Conservation (phyloP, 768 basidiomycete genomes). For the Multifurca ochricompacta region DNA sequence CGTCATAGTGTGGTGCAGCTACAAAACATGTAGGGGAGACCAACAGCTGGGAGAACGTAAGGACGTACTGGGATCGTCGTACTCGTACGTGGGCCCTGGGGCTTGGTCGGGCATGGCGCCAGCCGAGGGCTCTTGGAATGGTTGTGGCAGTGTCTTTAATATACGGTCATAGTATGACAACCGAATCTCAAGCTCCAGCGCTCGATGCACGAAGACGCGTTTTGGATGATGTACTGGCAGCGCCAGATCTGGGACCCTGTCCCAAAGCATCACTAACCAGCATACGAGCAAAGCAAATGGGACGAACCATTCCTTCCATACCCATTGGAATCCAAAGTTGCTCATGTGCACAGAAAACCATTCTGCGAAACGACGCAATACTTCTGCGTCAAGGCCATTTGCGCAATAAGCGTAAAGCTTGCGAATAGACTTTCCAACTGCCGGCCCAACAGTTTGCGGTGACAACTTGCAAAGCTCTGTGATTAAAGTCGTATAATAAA, state of each 20-base stretch:
- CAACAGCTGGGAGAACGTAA: background rate
- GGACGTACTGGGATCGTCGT: constrained; percentile 65
- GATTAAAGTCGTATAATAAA: constrained; percentile 84
- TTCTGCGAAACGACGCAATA: constrained; percentile 75
- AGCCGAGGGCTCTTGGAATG: constrained; percentile 62
- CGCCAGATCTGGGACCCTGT: constrained; percentile 79
- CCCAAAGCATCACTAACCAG: constrained; percentile 3
- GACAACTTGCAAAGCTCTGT: constrained; percentile 94
- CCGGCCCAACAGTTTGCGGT: constrained; percentile 87
- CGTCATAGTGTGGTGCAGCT: constrained; percentile 77
- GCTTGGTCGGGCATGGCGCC: constrained; percentile 59
- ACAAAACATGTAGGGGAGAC: background rate
- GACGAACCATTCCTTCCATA: constrained; percentile 96
- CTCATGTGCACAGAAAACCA: constrained; percentile 98
- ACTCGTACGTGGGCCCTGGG: constrained; percentile 75
- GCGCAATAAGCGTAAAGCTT: constrained; percentile 74
- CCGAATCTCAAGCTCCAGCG: constrained; percentile 84
- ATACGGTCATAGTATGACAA: constrained; percentile 92
- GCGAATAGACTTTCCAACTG: constrained; percentile 92
- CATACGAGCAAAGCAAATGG: background rate
- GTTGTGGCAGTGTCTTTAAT: constrained; percentile 75
- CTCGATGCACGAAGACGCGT: constrained; percentile 78
- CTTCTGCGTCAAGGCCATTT: constrained; percentile 81
- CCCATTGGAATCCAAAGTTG: constrained; percentile 97
- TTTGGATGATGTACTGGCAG: constrained; percentile 75